Conservation (phyloP, 352 stramenopile genomes). For the Phytopythium delawarense region DNA sequence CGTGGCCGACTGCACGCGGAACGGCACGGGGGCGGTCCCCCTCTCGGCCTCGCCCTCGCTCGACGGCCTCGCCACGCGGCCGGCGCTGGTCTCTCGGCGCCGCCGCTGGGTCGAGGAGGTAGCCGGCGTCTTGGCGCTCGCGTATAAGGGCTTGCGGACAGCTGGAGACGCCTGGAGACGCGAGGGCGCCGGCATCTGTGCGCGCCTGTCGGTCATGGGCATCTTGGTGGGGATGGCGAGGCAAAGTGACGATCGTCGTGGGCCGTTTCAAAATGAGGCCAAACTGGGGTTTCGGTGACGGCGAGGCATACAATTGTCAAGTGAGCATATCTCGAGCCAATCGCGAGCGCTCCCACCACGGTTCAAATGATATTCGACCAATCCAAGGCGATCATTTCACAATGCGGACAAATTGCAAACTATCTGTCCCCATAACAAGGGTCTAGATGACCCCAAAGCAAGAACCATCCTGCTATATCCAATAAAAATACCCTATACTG, state of each 20-base stretch:
- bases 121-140: neutral
- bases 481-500: too few relatives aligned
- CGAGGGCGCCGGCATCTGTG: neutral
- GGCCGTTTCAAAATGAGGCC: neutral
- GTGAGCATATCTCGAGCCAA: neutral
- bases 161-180: neutral
- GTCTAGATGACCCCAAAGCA: too few relatives aligned
- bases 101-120: neutral
- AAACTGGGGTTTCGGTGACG: neutral
- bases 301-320: neutral
- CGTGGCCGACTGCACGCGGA: conserved; percentile 38
- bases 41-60: conserved; percentile 2
- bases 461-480: too few relatives aligned
- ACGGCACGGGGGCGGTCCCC: conserved; percentile 18
- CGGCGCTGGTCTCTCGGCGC: neutral
- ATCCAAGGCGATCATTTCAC: neutral
- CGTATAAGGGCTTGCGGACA: neutral
- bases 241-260: neutral
- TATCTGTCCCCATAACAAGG: neutral
- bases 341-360: neutral
- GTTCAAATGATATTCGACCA: conserved; percentile 1
- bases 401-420: too few relatives aligned
- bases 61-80: neutral
- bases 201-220: neutral
- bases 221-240: neutral